phyloP scores from a whole-genome alignment of 441 rosid genomes.

The Populus hybrid region DNA sequence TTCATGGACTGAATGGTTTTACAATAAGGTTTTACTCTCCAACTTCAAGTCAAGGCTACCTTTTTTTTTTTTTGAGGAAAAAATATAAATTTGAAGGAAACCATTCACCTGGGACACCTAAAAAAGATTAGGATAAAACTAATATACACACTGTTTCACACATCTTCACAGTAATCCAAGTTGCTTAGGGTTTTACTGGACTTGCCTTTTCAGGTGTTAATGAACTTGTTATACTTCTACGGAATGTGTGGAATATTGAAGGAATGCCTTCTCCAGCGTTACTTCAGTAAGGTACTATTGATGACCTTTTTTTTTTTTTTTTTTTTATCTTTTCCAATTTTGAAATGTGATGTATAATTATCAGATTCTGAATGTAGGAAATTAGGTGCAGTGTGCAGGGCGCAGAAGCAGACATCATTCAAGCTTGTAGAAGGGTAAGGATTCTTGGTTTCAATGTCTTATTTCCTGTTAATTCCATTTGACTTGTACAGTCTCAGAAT shows the following conservation, averaged over 20 bases:
- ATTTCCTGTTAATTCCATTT: not conserved
- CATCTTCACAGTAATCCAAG: not conserved
- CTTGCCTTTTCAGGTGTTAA: slow-evolving; percentile 41
- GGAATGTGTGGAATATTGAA: slow-evolving; percentile 64
- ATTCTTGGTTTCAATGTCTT: slow-evolving; percentile 1
- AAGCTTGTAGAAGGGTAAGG: slow-evolving; percentile 47
- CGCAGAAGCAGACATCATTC: slow-evolving; percentile 39
- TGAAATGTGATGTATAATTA: slow-evolving; percentile 1
- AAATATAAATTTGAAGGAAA: not conserved
- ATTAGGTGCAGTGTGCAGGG: slow-evolving; percentile 34
- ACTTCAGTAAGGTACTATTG: no score
- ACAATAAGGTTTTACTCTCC: slow-evolving; percentile 48
- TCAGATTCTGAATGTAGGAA: slow-evolving; percentile 36
- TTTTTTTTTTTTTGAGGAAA: not conserved
- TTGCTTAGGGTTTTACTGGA: not conserved
- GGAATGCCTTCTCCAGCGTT: slow-evolving; percentile 67
- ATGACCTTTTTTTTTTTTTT: no score
- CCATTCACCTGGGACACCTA: not conserved
- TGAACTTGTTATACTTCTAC: slow-evolving; percentile 60
- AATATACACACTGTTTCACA: not conserved
- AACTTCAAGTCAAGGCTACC: not conserved
- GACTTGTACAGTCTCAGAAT: not conserved
- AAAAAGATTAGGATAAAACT: no score
- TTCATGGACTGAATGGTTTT: slow-evolving; percentile 69
- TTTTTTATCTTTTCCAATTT: not conserved